Conservation (phyloP, 2,329 filamentous ascomycete genomes). For the Aspergillus sclerotialis region DNA sequence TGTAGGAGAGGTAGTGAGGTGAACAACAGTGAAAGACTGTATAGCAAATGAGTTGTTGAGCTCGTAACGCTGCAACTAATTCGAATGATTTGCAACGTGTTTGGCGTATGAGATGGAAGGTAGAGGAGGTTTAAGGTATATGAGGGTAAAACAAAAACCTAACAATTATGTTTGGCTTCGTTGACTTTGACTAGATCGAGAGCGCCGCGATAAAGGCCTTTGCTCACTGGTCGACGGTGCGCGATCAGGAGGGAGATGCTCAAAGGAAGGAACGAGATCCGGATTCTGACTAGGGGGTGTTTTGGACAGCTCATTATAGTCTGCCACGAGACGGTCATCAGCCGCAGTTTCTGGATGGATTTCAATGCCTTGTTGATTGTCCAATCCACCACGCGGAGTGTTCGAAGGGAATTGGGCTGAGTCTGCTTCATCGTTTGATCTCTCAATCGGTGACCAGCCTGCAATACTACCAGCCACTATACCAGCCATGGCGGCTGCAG, state of each 20-base stretch:
- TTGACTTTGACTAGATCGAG: constrained; percentile 29
- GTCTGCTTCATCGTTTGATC: constrained; percentile 30
- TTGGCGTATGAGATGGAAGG: not conserved
- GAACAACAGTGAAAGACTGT: not conserved
- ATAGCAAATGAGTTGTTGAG: not conserved
- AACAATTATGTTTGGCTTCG: constrained; percentile 6
- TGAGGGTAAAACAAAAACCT: not conserved
- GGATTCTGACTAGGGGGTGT: constrained; percentile 43
- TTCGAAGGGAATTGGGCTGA: constrained; percentile 31
- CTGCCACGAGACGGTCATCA: constrained; percentile 38
- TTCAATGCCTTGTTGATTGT: constrained; percentile 38
- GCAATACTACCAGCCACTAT: constrained; percentile 60
- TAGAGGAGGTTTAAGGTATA: not conserved
- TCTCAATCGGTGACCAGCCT: constrained; percentile 57
- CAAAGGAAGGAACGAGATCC: constrained; percentile 37
- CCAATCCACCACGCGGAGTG: constrained; percentile 31
- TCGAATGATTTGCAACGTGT: not conserved
- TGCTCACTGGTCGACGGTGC: constrained; percentile 27
- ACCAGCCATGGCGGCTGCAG: constrained; percentile 59
- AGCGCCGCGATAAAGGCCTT: constrained; percentile 29
- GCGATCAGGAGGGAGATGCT: constrained; percentile 31
- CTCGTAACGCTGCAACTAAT: not conserved
- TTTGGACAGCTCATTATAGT: constrained; percentile 26
- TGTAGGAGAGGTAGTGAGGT: not conserved
- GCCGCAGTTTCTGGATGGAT: constrained; percentile 40